Conservation (phyloP, 768 basidiomycete genomes). For the Kondoa subrosea region DNA sequence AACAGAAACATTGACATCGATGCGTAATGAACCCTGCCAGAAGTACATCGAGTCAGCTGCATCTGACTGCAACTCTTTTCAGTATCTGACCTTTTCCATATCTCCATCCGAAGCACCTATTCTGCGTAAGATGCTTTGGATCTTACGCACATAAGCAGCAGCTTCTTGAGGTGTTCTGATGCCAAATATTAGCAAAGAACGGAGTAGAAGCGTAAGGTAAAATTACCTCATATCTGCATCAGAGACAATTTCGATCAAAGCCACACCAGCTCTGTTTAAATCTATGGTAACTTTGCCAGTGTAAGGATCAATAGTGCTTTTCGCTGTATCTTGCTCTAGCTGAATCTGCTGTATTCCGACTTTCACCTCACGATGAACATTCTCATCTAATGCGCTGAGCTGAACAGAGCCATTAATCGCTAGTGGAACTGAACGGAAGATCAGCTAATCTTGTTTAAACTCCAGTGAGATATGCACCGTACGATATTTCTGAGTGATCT, state of each 20-base stretch:
- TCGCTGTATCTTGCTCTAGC: constrained; percentile 93
- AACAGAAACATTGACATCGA: constrained; percentile 89
- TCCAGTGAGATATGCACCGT: constrained; percentile 17
- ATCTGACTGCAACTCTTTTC: too few relatives aligned
- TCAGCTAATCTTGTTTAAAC: background rate
- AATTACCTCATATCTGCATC: constrained; percentile 64
- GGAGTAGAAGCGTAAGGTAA: background rate
- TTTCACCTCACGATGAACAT: constrained; percentile 32
- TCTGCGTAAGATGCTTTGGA: constrained; percentile 64
- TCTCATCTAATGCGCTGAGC: constrained; percentile 29
- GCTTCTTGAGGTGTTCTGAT: constrained; percentile 69
- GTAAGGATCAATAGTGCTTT: constrained; percentile 43
- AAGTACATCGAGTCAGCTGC: background rate
- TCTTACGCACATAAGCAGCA: constrained; percentile 60
- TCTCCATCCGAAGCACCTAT: constrained; percentile 83
- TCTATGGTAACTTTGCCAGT: constrained; percentile 49
- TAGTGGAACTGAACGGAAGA: constrained; percentile 47
- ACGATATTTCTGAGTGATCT: constrained; percentile 95
- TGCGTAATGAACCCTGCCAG: constrained; percentile 69
- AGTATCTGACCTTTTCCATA: constrained; percentile 95
- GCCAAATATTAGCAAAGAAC: background rate
- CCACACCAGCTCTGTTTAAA: constrained; percentile 74
- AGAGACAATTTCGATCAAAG: constrained; percentile 89
- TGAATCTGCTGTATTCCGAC: constrained; percentile 90
- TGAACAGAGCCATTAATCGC: constrained; percentile 50